A percentile compares a stretch with the other conserved stretches of the same genome.
These are phyloP conservation scores for Amphibolis antarctica DNA, from an alignment of 106 monocot species.

Conservation along the genomic window DNA sequence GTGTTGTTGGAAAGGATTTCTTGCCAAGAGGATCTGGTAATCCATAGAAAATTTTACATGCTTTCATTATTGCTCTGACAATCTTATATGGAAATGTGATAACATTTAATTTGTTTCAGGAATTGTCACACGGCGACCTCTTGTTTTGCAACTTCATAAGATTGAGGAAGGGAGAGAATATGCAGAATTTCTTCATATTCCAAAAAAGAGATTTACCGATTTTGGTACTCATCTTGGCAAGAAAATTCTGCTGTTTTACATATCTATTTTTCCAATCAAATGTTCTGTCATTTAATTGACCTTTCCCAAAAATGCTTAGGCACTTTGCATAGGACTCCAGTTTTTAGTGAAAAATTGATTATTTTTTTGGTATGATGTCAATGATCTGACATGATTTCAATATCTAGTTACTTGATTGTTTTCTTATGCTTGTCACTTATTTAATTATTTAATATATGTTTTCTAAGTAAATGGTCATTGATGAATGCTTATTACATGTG, in stretches of 20 bases:
- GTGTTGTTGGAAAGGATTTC: slow-evolving; percentile 31
- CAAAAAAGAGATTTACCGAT: slow-evolving; percentile 75
- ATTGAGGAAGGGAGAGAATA: slow-evolving; percentile 79
- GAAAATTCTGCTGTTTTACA: not conserved
- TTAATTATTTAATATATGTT: too few species aligned
- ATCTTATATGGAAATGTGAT: not conserved
- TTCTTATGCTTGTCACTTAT: too few species aligned
- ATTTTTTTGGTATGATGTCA: too few species aligned
- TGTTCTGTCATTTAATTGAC: too few species aligned
- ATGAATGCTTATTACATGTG: too few species aligned
- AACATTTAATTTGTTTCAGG: slow-evolving; percentile 26
- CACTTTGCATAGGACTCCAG: too few species aligned
- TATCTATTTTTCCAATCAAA: not conserved
- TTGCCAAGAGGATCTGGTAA: slow-evolving; percentile 33
- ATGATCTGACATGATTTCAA: too few species aligned
- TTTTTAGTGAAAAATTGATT: too few species aligned
- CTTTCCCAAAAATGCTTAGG: too few species aligned
- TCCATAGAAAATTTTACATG: not conserved
- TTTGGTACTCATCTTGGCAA: slow-evolving; percentile 43
- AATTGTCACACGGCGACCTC: slow-evolving; percentile 89
- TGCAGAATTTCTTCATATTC: slow-evolving; percentile 85
- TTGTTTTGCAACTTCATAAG: slow-evolving; percentile 86
- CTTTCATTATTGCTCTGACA: not conserved
- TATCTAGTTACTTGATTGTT: too few species aligned
- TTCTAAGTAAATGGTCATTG: too few species aligned